These are phyloP conservation scores for Artemisia tridentata DNA, from an alignment of 129 eudicot species.

Conservation along the genomic window DNA sequence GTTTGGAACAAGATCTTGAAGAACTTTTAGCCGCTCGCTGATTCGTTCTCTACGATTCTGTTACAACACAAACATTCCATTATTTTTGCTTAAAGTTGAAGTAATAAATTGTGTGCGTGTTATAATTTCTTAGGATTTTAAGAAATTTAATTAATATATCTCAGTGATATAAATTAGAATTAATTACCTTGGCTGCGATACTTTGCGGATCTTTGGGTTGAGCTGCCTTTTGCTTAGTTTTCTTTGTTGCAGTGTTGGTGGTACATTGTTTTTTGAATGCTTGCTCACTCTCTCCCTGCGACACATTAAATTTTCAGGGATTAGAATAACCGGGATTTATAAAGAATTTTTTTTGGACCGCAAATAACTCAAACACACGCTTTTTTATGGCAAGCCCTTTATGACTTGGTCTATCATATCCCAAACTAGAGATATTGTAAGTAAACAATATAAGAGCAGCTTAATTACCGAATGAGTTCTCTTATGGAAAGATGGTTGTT, in stretches of 20 bases:
- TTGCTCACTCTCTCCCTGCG: conserved; percentile 65
- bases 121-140: neutral
- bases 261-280: conserved; percentile 78
- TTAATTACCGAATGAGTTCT: conserved; percentile 55
- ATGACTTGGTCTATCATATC: no score
- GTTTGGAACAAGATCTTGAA: conserved; percentile 95
- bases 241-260: conserved; percentile 45
- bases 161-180: neutral
- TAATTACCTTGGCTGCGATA: conserved; percentile 85
- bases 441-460: neutral
- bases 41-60: conserved; percentile 97
- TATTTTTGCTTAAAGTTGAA: conserved; percentile 16
- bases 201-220: conserved; percentile 91
- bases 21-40: conserved; percentile 82
- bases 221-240: conserved; percentile 53
- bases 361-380: no score
- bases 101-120: neutral
- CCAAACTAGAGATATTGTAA: no score
- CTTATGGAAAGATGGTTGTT: conserved; percentile 52
- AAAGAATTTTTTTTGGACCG: no score
- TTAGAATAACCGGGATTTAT: no score
- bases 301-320: neutral
- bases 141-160: neutral
- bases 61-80: conserved; percentile 26
- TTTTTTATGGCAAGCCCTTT: no score